phyloP scores from a whole-genome alignment of 208 protist species.

The Trypanosoma boissoni region DNA sequence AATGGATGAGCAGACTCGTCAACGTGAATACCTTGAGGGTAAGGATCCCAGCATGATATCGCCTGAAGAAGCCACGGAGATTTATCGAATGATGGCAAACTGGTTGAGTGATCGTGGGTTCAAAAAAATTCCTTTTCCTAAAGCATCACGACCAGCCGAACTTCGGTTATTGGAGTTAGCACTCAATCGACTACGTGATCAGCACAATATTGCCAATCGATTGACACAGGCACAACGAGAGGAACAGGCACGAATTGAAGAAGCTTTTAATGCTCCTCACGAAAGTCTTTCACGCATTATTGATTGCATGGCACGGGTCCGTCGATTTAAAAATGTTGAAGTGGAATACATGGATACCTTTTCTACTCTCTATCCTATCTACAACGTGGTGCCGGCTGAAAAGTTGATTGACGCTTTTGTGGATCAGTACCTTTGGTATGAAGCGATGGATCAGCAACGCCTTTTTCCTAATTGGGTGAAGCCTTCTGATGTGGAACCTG shows the following conservation, averaged over 20 bases:
- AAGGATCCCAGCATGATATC: slow-evolving; percentile 92
- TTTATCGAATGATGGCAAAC: slow-evolving; percentile 99
- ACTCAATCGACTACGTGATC: slow-evolving; percentile 99
- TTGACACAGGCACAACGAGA: slow-evolving; percentile 99
- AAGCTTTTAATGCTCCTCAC: slow-evolving; percentile 99
- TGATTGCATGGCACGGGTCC: slow-evolving; percentile 97
- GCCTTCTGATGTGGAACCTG: slow-evolving; percentile 98
- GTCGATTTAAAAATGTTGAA: slow-evolving; percentile 98
- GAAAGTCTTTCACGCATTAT: slow-evolving; percentile 99
- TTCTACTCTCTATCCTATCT: slow-evolving; percentile 99
- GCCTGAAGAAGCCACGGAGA: slow-evolving; percentile 97
- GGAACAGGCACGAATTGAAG: slow-evolving; percentile 99
- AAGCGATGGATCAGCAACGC: slow-evolving; percentile 97
- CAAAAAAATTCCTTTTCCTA: slow-evolving; percentile 99
- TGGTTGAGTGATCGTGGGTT: slow-evolving; percentile 99
- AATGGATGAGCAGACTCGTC: slow-evolving; percentile 99
- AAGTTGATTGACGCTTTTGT: slow-evolving; percentile 99
- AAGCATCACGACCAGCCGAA: slow-evolving; percentile 99
- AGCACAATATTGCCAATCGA: slow-evolving; percentile 98
- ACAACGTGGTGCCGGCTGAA: slow-evolving; percentile 99
- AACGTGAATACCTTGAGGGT: slow-evolving; percentile 98
- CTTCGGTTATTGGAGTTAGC: slow-evolving; percentile 99
- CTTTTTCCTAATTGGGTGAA: slow-evolving; percentile 99
- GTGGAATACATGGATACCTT: slow-evolving; percentile 99
- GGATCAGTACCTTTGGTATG: slow-evolving; percentile 99